phyloP scores from a whole-genome alignment of 371 early-diverging fungal genomes.

The Capniomyces stellatus region DNA sequence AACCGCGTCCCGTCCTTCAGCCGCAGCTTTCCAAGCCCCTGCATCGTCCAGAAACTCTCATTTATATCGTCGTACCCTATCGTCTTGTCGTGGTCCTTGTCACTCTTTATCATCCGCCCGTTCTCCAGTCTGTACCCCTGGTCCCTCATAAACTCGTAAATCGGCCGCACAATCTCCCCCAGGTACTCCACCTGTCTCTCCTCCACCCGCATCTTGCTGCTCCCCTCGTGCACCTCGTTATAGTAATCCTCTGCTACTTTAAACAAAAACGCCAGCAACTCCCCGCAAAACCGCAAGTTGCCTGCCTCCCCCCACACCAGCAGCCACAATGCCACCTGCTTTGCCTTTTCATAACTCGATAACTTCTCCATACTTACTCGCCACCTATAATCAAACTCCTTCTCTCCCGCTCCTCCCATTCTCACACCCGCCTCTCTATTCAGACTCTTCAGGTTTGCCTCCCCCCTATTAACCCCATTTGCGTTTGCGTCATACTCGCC shows the following conservation, averaged over 20 bases:
- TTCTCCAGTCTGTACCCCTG: slow-evolving; percentile 51
- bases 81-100: slow-evolving; percentile 57
- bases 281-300: slow-evolving; percentile 56
- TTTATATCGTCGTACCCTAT: slow-evolving; percentile 85
- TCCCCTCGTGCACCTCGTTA: slow-evolving; percentile 21
- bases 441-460: no score
- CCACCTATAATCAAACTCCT: slow-evolving; percentile 47
- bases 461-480: slow-evolving; percentile 21
- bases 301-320: slow-evolving; percentile 80
- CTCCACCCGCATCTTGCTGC: slow-evolving; percentile 24
- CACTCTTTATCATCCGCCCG: slow-evolving; percentile 51
- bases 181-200: slow-evolving; percentile 54
- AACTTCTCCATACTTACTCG: slow-evolving; percentile 42
- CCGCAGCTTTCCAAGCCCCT: slow-evolving; percentile 38
- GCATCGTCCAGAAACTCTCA: slow-evolving; percentile 66
- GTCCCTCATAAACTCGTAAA: slow-evolving; percentile 59
- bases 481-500: slow-evolving; percentile 20
- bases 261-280: slow-evolving; percentile 66
- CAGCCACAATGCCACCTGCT: slow-evolving; percentile 61
- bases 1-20: slow-evolving; percentile 35
- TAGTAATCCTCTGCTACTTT: slow-evolving; percentile 39
- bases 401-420: slow-evolving; percentile 21
- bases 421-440: neutral
- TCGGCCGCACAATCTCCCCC: slow-evolving; percentile 43
- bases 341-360: slow-evolving; percentile 43